Percentiles rank a stretch among this genome's conserved stretches.
Evolutionary conservation across 2,329 filamentous ascomycete genomes (phyloP).

Genomic region (Coleophoma cylindrospora): DNA sequence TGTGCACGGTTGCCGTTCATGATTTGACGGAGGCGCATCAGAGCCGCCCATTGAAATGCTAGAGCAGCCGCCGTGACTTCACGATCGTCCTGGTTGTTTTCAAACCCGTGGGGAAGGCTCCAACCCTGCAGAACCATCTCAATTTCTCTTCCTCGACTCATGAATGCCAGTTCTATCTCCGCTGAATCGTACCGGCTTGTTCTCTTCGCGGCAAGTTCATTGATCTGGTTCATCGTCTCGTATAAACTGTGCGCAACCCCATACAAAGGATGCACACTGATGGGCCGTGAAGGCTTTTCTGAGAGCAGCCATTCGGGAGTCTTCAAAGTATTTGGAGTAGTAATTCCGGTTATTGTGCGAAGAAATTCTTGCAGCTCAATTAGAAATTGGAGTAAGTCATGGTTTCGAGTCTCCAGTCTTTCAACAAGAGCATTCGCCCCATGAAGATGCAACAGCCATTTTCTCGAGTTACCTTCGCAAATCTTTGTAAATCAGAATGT

Average conservation of each 20-base stretch:
- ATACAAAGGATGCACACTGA: background rate
- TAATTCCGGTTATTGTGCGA: conserved; percentile 1
- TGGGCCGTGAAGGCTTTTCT: background rate
- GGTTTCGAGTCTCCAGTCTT: background rate
- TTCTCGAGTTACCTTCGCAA: conserved; percentile 3
- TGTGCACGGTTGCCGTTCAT: background rate
- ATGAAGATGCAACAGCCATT: conserved; percentile 4
- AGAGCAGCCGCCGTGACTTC: background rate
- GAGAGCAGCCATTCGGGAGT: background rate
- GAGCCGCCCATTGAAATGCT: conserved; percentile 3
- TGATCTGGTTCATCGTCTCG: background rate
- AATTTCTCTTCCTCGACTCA: background rate
- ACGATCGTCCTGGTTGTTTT: background rate
- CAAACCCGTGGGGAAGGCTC: background rate
- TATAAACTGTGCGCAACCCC: conserved; percentile 2
- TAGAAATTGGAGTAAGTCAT: background rate
- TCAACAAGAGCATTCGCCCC: conserved; percentile 2
- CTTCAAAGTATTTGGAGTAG: background rate
- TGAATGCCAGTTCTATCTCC: background rate
- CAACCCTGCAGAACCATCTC: background rate
- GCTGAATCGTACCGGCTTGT: background rate
- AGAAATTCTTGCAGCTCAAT: conserved; percentile 4
- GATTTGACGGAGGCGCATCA: conserved; percentile 2
- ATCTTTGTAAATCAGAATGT: conserved; percentile 2
- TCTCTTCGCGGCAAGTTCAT: background rate